A percentile compares a stretch with the other conserved stretches of the same genome.
Conservation (phyloP, 1,284 basidiomycete genomes). For the Malassezia dermatis region DNA sequence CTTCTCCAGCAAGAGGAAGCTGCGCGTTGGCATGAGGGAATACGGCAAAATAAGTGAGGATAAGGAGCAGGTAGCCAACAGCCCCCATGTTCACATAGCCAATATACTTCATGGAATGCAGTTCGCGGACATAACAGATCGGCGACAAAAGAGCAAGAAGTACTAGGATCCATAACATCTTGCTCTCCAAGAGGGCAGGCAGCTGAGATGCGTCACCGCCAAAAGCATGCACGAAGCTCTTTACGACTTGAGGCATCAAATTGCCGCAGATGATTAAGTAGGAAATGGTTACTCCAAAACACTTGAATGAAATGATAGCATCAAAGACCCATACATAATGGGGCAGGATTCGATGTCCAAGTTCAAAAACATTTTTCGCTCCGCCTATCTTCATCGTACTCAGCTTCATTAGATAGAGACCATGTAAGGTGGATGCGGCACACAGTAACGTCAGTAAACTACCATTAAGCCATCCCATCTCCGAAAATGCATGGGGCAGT, state of each 20-base stretch:
- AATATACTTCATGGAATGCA: constrained; percentile 63
- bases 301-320: constrained; percentile 71
- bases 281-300: constrained; percentile 77
- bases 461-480: constrained; percentile 55
- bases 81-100: constrained; percentile 78
- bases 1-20: constrained; percentile 29
- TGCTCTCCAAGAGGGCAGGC: constrained; percentile 48
- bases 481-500: constrained; percentile 48
- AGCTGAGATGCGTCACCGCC: constrained; percentile 24
- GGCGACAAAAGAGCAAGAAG: constrained; percentile 68
- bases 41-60: constrained; percentile 36
- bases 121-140: constrained; percentile 65
- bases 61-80: constrained; percentile 52
- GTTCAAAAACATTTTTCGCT: constrained; percentile 30
- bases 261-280: constrained; percentile 50
- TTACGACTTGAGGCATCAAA: constrained; percentile 84
- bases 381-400: constrained; percentile 62
- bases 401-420: constrained; percentile 75
- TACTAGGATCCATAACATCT: constrained; percentile 55
- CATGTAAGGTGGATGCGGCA: constrained; percentile 68
- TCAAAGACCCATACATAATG: constrained; percentile 74
- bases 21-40: constrained; percentile 20
- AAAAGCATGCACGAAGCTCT: constrained; percentile 55
- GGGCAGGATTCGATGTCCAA: constrained; percentile 50
- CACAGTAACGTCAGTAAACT: constrained; percentile 79